A percentile compares a stretch with the other conserved stretches of the same genome.
phyloP scores from a whole-genome alignment of 306 rosid species.

The Fragaria nilgerrensis region DNA sequence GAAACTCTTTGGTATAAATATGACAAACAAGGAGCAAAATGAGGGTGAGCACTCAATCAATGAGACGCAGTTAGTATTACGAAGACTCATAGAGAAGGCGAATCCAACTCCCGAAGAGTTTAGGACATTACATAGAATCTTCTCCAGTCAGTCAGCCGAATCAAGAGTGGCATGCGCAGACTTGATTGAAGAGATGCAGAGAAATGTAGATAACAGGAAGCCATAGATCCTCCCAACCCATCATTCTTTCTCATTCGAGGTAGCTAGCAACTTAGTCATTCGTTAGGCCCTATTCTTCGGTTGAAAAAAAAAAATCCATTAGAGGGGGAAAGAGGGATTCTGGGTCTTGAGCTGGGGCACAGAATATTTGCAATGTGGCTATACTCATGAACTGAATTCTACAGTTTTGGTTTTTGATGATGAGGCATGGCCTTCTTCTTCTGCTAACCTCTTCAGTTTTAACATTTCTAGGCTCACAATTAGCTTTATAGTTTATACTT shows the following conservation, averaged over 20 bases:
- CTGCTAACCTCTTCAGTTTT: constrained; percentile 1
- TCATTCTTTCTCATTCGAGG: constrained; percentile 47
- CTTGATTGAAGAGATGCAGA: constrained; percentile 54
- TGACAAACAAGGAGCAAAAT: constrained; percentile 31
- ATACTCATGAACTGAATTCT: constrained; percentile 7
- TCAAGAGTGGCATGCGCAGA: constrained; percentile 42
- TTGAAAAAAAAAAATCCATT: constrained; percentile 9
- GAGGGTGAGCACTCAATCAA: constrained; percentile 32
- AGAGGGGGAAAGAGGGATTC: constrained; percentile 1
- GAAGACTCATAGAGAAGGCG: constrained; percentile 53
- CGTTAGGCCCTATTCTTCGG: constrained; percentile 54
- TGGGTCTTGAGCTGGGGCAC: constrained; percentile 28
- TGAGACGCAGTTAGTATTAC: constrained; percentile 36
- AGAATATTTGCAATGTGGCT: constrained; percentile 6
- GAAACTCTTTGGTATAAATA: constrained; percentile 44
- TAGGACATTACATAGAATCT: constrained; percentile 40
- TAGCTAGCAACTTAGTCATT: constrained; percentile 35
- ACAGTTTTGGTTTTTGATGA: constrained; percentile 5
- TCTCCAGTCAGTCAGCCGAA: constrained; percentile 42
- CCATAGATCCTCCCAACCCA: constrained; percentile 24
- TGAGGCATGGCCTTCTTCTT: neutral
- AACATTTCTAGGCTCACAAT: neutral
- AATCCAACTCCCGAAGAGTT: constrained; percentile 60
- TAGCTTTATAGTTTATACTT: neutral
- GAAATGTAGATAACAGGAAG: constrained; percentile 44